Evolutionary conservation across 2,329 filamentous ascomycete genomes (phyloP).

Genomic region (Tolypocladium ophioglossoides): DNA sequence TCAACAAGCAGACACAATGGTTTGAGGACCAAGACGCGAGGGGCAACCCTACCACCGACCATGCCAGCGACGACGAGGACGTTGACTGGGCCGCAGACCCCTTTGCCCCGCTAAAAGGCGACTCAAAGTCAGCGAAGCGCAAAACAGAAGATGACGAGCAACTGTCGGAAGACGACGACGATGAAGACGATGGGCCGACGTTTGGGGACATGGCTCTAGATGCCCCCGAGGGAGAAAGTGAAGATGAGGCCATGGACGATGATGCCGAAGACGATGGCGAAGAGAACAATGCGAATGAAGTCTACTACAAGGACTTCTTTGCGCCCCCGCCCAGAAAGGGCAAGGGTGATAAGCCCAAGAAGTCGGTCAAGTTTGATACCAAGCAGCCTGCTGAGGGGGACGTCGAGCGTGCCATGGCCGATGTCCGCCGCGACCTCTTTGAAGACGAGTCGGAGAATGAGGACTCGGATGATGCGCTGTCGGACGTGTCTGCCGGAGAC

Average conservation of each 20-base stretch:
- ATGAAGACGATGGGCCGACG: constrained; percentile 65
- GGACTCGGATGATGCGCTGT: constrained; percentile 54
- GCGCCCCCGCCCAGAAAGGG: constrained; percentile 71
- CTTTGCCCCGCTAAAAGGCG: constrained; percentile 29
- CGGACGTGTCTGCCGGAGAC: constrained; percentile 57
- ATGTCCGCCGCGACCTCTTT: constrained; percentile 83
- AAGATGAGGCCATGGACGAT: constrained; percentile 51
- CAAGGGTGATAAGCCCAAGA: constrained; percentile 36
- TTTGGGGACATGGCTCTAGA: constrained; percentile 73
- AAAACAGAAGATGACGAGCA: constrained; percentile 21
- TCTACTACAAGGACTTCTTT: constrained; percentile 92
- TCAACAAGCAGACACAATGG: constrained; percentile 87
- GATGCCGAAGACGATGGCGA: constrained; percentile 46
- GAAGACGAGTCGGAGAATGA: constrained; percentile 61
- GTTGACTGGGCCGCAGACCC: constrained; percentile 83
- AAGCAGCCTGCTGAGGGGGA: constrained; percentile 48
- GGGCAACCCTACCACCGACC: constrained; percentile 64
- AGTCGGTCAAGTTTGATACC: constrained; percentile 28
- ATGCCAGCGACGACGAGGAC: constrained; percentile 72
- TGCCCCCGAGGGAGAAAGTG: constrained; percentile 57
- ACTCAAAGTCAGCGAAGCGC: constrained; percentile 12
- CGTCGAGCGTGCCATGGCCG: constrained; percentile 71
- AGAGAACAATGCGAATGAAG: constrained; percentile 68
- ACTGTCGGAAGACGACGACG: constrained; percentile 42
- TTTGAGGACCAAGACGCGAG: constrained; percentile 77